These are phyloP conservation scores for Fusarium pseudoanthophilum DNA, from an alignment of 2,329 filamentous ascomycete species.

Conservation along the genomic window DNA sequence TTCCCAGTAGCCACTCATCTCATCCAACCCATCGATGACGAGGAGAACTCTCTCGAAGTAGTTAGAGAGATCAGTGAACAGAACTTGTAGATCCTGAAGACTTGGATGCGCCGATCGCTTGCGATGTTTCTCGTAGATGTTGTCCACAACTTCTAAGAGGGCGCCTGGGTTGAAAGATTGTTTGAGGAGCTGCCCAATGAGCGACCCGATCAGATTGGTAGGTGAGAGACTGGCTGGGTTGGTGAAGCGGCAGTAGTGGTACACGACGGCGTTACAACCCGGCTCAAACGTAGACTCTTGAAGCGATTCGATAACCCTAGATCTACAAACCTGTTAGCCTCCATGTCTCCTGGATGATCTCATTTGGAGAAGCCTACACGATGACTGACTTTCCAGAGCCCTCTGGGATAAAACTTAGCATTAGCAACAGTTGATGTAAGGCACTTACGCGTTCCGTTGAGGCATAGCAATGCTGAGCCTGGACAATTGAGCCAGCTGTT, in stretches of 20 bases:
- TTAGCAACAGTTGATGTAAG: too few relatives aligned
- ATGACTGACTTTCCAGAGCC: background rate
- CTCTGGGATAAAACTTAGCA: fast-evolving
- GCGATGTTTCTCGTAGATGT: background rate
- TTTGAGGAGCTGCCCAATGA: background rate
- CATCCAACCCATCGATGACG: background rate
- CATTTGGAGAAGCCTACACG: fast-evolving
- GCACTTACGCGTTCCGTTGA: background rate
- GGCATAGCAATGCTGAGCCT: background rate
- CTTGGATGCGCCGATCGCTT: background rate
- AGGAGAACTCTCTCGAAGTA: background rate
- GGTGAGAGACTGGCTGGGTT: background rate
- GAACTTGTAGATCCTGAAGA: background rate
- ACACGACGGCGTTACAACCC: background rate
- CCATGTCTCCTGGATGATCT: fast-evolving
- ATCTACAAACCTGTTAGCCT: background rate
- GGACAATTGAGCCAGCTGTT: background rate
- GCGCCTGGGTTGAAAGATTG: background rate
- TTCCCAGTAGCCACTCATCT: background rate
- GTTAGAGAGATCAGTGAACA: fast-evolving
- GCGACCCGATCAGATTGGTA: background rate
- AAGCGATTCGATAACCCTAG: background rate
- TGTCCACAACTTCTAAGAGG: background rate
- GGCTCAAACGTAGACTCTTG: background rate
- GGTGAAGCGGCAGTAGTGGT: conserved; percentile 3